Conservation (phyloP, 2,329 filamentous ascomycete species). For the Cordyceps farinosa region DNA sequence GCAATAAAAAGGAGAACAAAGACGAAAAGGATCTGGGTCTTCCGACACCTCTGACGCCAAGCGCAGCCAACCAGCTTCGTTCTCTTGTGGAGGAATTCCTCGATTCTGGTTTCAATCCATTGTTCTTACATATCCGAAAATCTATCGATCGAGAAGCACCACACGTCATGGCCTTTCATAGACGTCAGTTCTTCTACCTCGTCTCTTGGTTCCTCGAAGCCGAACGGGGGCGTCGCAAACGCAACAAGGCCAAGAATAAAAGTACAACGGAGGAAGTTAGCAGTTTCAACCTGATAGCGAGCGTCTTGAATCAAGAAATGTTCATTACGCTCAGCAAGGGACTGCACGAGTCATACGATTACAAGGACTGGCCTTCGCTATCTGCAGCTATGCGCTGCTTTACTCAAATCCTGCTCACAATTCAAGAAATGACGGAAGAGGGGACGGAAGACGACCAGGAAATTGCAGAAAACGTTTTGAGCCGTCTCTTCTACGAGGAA, state of each 20-base stretch:
- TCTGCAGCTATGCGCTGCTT: slow-evolving; percentile 90
- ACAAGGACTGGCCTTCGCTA: slow-evolving; percentile 83
- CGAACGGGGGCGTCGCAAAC: slow-evolving; percentile 67
- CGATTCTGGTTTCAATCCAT: slow-evolving; percentile 90
- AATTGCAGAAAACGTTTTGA: slow-evolving; percentile 95
- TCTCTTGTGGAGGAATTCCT: slow-evolving; percentile 89
- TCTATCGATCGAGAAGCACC: slow-evolving; percentile 87
- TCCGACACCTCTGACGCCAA: slow-evolving; percentile 63
- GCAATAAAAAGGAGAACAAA: slow-evolving; percentile 57
- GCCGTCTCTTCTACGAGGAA: slow-evolving; percentile 97
- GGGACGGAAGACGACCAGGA: slow-evolving; percentile 90
- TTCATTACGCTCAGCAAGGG: slow-evolving; percentile 83
- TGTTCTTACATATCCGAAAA: slow-evolving; percentile 80
- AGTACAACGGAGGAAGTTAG: slow-evolving; percentile 53
- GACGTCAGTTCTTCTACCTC: slow-evolving; percentile 86
- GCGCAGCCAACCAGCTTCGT: slow-evolving; percentile 73
- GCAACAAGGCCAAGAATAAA: slow-evolving; percentile 52
- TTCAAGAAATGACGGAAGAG: slow-evolving; percentile 87
- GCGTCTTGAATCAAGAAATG: slow-evolving; percentile 89
- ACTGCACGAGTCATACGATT: slow-evolving; percentile 74
- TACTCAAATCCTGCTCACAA: slow-evolving; percentile 86
- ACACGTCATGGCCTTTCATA: slow-evolving; percentile 72
- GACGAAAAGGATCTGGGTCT: slow-evolving; percentile 73
- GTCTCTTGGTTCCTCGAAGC: slow-evolving; percentile 90
- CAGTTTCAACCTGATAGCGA: slow-evolving; percentile 82